Percentiles rank a stretch among this genome's conserved stretches.
phyloP scores from a whole-genome alignment of 2,329 filamentous ascomycete genomes.

The Fusarium buharicum region DNA sequence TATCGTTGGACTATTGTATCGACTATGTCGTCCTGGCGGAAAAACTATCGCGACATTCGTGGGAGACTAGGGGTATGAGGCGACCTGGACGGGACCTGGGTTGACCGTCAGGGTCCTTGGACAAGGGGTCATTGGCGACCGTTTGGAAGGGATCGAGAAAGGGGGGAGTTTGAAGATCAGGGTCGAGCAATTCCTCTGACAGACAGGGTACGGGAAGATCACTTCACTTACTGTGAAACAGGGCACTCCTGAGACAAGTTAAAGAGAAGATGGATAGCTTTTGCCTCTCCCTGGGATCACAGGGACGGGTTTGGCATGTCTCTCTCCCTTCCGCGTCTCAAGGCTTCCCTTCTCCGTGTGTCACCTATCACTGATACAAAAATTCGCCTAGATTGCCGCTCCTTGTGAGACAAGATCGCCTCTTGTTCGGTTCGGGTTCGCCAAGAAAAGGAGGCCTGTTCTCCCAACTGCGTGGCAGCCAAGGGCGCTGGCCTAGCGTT shows the following conservation, averaged over 20 bases:
- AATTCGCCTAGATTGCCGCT: conserved; percentile 37
- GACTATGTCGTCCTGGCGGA: conserved; percentile 12
- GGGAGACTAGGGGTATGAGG: conserved; percentile 9
- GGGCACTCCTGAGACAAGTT: conserved; percentile 25
- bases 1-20: conserved; percentile 20
- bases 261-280: conserved; percentile 2
- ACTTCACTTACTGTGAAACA: conserved; percentile 21
- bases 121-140: not conserved
- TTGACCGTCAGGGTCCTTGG: conserved; percentile 12
- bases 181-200: conserved; percentile 11
- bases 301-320: conserved; percentile 30
- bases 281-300: conserved; percentile 6
- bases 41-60: conserved; percentile 14
- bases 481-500: conserved; percentile 17
- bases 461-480: conserved; percentile 17
- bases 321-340: conserved; percentile 34
- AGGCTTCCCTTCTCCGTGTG: no score
- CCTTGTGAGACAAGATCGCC: conserved; percentile 22
- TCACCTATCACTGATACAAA: conserved; percentile 10
- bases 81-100: conserved; percentile 16
- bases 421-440: conserved; percentile 7
- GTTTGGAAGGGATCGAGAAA: conserved; percentile 19
- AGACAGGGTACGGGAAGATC: conserved; percentile 22
- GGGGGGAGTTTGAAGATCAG: conserved; percentile 21
- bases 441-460: conserved; percentile 17